These are phyloP conservation scores for Kazachstania kunashirensis DNA, from an alignment of 805 yeast species.

Conservation along the genomic window DNA sequence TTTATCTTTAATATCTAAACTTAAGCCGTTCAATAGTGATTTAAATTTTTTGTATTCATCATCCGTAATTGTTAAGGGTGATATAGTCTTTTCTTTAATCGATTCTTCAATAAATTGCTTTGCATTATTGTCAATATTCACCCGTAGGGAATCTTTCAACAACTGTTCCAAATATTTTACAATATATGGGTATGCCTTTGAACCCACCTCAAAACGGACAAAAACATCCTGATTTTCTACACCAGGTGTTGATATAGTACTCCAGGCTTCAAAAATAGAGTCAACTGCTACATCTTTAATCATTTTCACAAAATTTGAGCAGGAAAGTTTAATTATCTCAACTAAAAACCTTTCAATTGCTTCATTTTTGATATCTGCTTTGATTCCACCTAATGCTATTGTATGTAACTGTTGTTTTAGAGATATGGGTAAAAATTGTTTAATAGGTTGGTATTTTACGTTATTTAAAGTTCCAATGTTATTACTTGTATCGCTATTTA, in stretches of 20 bases:
- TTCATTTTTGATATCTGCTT: conserved; percentile 7
- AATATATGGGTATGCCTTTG: background rate
- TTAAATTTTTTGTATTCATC: background rate
- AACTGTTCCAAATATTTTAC: background rate
- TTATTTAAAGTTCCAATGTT: too few relatives aligned
- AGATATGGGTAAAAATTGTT: conserved; percentile 22
- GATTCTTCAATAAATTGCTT: conserved; percentile 10
- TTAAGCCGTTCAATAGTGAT: background rate
- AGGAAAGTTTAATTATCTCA: background rate
- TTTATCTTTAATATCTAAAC: background rate
- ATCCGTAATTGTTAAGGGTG: background rate
- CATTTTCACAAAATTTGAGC: background rate
- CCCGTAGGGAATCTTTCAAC: background rate
- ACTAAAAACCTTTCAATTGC: conserved; percentile 10
- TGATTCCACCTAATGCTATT: conserved; percentile 14
- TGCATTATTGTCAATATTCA: conserved; percentile 18
- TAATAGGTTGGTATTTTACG: conserved; percentile 11
- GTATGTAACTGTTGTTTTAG: conserved; percentile 21
- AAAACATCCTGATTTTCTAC: conserved; percentile 14
- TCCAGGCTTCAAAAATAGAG: conserved; percentile 10
- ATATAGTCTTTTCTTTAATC: background rate
- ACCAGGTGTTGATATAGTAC: conserved; percentile 8
- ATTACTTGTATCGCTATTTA: background rate
- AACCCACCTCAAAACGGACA: conserved; percentile 8
- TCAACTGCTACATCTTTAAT: background rate